Evolutionary conservation across 2,329 filamentous ascomycete genomes (phyloP).

Genomic region (Colletotrichum sublineola): DNA sequence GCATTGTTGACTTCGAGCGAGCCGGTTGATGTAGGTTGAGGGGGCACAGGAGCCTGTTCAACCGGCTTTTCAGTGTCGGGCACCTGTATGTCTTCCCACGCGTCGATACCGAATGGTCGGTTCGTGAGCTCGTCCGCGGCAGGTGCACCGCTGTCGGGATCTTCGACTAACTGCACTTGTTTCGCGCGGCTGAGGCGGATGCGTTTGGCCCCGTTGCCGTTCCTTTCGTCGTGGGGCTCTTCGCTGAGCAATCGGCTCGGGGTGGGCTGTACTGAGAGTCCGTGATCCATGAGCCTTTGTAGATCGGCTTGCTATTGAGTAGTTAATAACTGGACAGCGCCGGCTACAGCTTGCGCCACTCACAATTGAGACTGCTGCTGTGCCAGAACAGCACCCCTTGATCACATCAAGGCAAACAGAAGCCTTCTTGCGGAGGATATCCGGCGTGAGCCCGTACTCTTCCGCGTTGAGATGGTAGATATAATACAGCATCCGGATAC

Average conservation of each 20-base stretch:
- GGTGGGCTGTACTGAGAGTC: slow-evolving; percentile 52
- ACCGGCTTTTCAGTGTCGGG: slow-evolving; percentile 33
- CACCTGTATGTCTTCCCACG: slow-evolving; percentile 40
- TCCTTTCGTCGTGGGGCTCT: slow-evolving; percentile 39
- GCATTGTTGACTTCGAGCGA: slow-evolving; percentile 63
- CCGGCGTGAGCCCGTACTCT: slow-evolving; percentile 59
- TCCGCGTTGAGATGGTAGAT: slow-evolving; percentile 60
- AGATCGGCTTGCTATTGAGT: slow-evolving; percentile 56
- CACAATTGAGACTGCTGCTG: slow-evolving; percentile 61
- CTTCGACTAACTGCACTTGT: slow-evolving; percentile 38
- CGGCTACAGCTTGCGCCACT: not conserved
- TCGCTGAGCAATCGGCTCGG: slow-evolving; percentile 51
- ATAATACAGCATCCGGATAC: slow-evolving; percentile 66
- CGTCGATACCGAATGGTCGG: slow-evolving; percentile 38
- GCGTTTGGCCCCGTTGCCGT: slow-evolving; percentile 28
- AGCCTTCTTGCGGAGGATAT: slow-evolving; percentile 63
- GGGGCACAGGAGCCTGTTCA: slow-evolving; percentile 19
- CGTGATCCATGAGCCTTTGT: slow-evolving; percentile 64
- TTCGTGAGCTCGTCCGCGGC: slow-evolving; percentile 39
- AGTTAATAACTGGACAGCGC: slow-evolving; percentile 33
- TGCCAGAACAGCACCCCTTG: slow-evolving; percentile 63
- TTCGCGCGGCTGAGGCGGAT: slow-evolving; percentile 33
- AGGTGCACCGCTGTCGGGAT: slow-evolving; percentile 31
- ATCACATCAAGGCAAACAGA: slow-evolving; percentile 65
- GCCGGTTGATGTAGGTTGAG: slow-evolving; percentile 49